A percentile compares a stretch with the other conserved stretches of the same genome.
Evolutionary conservation across 2,329 filamentous ascomycete genomes (phyloP).

Genomic region (Penicillium sp.): DNA sequence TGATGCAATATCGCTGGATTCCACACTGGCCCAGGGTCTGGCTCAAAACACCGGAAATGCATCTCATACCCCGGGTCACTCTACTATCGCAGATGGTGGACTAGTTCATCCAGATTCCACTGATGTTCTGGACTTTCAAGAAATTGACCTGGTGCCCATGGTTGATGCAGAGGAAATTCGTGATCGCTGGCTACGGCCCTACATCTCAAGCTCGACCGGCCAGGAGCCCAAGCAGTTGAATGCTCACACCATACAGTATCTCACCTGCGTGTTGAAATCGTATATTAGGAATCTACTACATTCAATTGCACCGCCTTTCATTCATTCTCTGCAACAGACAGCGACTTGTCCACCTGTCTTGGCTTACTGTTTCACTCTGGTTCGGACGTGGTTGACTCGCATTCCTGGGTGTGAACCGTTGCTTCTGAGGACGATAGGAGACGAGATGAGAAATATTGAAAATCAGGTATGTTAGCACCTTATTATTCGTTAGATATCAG

Average conservation of each 20-base stretch:
- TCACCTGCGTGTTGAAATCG: constrained; percentile 26
- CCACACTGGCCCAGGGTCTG: not conserved
- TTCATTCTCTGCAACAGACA: constrained; percentile 26
- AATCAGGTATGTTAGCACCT: constrained; percentile 13
- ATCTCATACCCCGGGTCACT: not conserved
- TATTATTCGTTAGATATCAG: not conserved
- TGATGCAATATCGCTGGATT: not conserved
- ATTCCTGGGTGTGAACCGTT: constrained; percentile 29
- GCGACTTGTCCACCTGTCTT: constrained; percentile 16
- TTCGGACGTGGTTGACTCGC: constrained; percentile 30
- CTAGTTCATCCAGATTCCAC: not conserved
- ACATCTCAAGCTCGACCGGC: constrained; percentile 18
- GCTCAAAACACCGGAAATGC: not conserved
- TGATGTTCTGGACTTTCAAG: not conserved
- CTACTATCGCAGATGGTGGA: not conserved
- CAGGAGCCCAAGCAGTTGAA: constrained; percentile 23
- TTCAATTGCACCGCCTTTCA: constrained; percentile 23
- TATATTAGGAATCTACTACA: constrained; percentile 24
- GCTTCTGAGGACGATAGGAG: constrained; percentile 20
- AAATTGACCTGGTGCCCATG: constrained; percentile 19
- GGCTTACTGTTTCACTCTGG: constrained; percentile 30
- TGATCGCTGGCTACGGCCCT: constrained; percentile 31
- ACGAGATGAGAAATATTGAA: constrained; percentile 28
- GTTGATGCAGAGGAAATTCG: constrained; percentile 26
- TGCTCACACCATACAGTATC: constrained; percentile 27